Base-by-base conservation (phyloP, 768 basidiomycete genomes). In the Boletus subparvulus region DNA sequence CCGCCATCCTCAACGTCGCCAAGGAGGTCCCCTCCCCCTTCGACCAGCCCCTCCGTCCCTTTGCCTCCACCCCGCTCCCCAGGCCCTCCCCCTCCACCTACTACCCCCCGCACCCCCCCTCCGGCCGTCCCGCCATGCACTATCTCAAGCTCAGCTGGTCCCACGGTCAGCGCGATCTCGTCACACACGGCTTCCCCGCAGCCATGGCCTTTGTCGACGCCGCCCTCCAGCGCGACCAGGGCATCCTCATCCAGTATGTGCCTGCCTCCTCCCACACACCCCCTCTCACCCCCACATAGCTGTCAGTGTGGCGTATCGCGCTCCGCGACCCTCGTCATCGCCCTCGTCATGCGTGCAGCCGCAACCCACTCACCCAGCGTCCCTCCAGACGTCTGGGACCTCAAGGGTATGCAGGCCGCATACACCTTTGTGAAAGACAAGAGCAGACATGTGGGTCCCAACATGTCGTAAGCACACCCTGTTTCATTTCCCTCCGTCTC, bases 261-360 rank as follows among this genome's bases (percentile, higher is more conserved):
- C 55, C 47, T 63, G 17, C 51, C 64, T 52, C 59, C 52, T 3
- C 52, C 45, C 52, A 40, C 56, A 36, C 6, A 43, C 42, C 33
- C 52, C 52, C 42, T 59, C 63, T 67, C 61, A 65, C 42, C 6
- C 61, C 40, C 54, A 16, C n/a, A 50, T 59, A 94, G 92, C 70
- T 96, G 94, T 72, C 94, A 96, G 75, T 94, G 93, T 72, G 94
- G 94, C 63, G 88, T 96, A 35, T 94, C 93, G 21, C 83, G 94
- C 61, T 93, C 90, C 10, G 94, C 94, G 17, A 95, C 94, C 2
- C 75, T 95, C 69, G 83, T 89, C 47, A 95, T 96, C 59, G 94
- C 93, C 37, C 81, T 94, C 54, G 91, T 94, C 60, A 96, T 96
- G 93, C 85, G 92, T 50, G 90, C 92, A n/a, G 91, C 93, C 30